These are phyloP conservation scores for Penicillium angulare DNA, from an alignment of 495 filamentous ascomycete species.

Conservation along the genomic window DNA sequence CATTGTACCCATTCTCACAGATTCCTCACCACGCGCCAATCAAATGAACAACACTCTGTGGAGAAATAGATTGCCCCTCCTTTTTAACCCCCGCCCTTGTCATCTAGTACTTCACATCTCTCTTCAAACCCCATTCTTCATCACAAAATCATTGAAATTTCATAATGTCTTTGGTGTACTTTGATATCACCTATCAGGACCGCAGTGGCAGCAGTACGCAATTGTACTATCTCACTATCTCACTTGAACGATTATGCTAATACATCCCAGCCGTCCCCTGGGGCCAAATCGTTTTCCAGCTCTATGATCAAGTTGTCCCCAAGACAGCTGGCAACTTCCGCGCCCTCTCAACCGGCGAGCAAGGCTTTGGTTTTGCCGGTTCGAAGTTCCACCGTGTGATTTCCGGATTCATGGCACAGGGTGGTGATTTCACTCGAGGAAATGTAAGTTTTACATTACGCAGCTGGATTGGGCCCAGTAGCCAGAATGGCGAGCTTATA, in stretches of 20 bases:
- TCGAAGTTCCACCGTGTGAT: constrained; percentile 86
- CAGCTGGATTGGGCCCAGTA: neutral
- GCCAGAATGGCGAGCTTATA: neutral
- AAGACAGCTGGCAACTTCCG: constrained; percentile 92
- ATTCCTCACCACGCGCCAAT: neutral
- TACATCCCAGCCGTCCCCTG: neutral
- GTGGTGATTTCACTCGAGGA: constrained; percentile 51
- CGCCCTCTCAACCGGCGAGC: constrained; percentile 82
- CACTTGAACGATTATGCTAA: neutral
- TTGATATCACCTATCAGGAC: neutral
- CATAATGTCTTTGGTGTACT: neutral
- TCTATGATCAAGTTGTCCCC: constrained; percentile 80
- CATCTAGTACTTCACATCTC: neutral
- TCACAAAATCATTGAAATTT: neutral
- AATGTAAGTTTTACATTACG: constrained; percentile 54
- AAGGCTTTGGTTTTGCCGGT: constrained; percentile 79
- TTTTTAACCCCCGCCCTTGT: neutral
- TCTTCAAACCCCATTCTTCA: neutral
- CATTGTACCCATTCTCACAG: too few species aligned
- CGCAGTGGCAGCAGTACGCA: neutral
- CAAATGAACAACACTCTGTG: neutral
- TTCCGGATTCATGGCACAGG: constrained; percentile 79
- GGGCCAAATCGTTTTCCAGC: constrained; percentile 77
- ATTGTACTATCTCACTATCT: neutral
- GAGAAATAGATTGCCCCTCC: neutral